Conservation (phyloP, 2,329 filamentous ascomycete species). For the Nemania bipapillata region DNA sequence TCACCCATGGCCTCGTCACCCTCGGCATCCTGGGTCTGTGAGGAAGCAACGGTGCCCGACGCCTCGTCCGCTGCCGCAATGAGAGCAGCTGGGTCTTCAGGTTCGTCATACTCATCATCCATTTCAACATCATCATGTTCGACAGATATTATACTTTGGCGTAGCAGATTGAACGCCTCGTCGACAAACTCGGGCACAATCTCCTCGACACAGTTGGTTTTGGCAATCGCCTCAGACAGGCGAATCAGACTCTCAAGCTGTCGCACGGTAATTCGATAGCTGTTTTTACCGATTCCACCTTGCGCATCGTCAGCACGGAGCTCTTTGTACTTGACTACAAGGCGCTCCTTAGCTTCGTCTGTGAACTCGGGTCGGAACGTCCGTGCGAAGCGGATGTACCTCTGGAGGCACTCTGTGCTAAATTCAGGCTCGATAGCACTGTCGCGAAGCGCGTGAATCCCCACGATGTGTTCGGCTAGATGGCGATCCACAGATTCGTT, state of each 20-base stretch:
- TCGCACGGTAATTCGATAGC: conserved; percentile 95
- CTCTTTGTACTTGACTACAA: conserved; percentile 96
- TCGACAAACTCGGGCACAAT: conserved; percentile 85
- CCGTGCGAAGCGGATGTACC: conserved; percentile 94
- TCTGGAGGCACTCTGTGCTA: conserved; percentile 93
- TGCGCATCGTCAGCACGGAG: conserved; percentile 92
- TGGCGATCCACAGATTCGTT: conserved; percentile 91
- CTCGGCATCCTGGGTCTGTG: conserved; percentile 51
- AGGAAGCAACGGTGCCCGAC: conserved; percentile 54
- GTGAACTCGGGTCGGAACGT: conserved; percentile 96
- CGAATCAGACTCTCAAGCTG: conserved; percentile 97
- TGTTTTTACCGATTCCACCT: conserved; percentile 92
- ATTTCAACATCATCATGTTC: conserved; percentile 98
- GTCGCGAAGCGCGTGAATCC: conserved; percentile 90
- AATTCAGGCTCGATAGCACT: conserved; percentile 92
- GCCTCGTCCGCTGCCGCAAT: conserved; percentile 62
- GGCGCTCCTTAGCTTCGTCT: conserved; percentile 81
- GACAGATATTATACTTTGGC: conserved; percentile 95
- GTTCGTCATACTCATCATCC: conserved; percentile 75
- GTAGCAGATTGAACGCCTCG: conserved; percentile 89
- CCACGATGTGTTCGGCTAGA: conserved; percentile 92
- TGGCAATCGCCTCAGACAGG: conserved; percentile 95
- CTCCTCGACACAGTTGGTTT: conserved; percentile 94
- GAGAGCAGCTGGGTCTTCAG: conserved; percentile 60
- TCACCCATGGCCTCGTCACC: conserved; percentile 60